Percentiles rank a stretch among this genome's conserved stretches.
phyloP scores from a whole-genome alignment of 2,329 filamentous ascomycete genomes.

The Botryosphaeria dothidea region DNA sequence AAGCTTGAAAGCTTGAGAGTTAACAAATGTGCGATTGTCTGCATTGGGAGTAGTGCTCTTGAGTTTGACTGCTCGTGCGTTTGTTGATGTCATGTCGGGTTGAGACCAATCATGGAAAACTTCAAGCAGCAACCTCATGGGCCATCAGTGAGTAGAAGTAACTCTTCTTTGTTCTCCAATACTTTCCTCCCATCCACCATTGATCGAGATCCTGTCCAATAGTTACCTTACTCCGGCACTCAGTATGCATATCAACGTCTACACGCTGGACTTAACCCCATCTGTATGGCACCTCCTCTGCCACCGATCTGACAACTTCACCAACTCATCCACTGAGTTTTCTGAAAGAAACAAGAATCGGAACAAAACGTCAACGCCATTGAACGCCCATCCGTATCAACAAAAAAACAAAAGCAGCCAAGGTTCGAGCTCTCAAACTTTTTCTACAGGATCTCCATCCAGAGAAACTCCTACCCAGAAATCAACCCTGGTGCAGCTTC shows the following conservation, averaged over 20 bases:
- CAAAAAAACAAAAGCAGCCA: not conserved
- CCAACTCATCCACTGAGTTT: not conserved
- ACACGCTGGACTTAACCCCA: not conserved
- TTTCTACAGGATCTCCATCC: not conserved
- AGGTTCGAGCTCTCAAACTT: not conserved
- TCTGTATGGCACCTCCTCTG: not conserved
- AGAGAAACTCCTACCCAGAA: not conserved
- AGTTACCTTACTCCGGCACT: not conserved
- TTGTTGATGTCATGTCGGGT: not conserved
- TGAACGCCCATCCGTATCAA: not conserved
- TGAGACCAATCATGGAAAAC: not conserved
- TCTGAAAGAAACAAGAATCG: not conserved
- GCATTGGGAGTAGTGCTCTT: not conserved
- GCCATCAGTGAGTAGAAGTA: no score
- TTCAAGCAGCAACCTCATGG: not conserved
- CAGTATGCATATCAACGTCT: not conserved
- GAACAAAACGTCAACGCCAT: not conserved
- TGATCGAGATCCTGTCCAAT: not conserved
- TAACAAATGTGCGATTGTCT: not conserved
- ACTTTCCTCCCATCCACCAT: not conserved
- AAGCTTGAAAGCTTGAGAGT: not conserved
- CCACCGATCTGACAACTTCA: not conserved
- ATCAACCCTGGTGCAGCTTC: slow-evolving; percentile 72
- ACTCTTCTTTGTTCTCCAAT: not conserved
- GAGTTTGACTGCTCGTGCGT: not conserved